Conservation (phyloP, 225 moss, liverwort and hornwort genomes). For the Pseudisothecium myosuroides region DNA sequence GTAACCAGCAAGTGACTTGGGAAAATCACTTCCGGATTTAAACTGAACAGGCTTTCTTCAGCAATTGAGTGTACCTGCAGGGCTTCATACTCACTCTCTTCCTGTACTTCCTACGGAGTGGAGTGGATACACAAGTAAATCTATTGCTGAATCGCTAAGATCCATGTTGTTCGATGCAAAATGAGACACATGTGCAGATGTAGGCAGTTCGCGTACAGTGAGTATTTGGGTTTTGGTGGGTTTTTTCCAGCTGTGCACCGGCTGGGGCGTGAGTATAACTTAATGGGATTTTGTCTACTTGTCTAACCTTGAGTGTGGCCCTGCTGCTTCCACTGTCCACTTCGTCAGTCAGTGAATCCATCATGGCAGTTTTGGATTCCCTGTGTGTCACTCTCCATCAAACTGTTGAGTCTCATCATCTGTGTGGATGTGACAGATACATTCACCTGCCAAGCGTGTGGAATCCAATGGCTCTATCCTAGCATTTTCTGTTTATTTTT, state of each 20-base stretch:
- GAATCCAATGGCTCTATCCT: slow-evolving; percentile 1
- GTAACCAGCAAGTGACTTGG: neutral
- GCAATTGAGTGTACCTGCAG: neutral
- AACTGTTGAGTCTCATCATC: slow-evolving; percentile 5
- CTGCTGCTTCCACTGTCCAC: neutral
- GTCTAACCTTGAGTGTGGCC: neutral
- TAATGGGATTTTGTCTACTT: neutral
- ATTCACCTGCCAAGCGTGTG: slow-evolving; percentile 2
- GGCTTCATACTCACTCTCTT: neutral
- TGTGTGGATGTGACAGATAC: neutral
- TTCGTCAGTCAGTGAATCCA: neutral
- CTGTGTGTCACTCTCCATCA: slow-evolving; percentile 2
- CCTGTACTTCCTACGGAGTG: neutral
- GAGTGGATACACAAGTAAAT: neutral
- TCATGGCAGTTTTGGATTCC: slow-evolving; percentile 15
- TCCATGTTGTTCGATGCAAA: neutral
- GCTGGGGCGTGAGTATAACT: neutral
- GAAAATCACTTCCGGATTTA: neutral
- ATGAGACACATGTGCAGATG: neutral
- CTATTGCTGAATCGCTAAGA: neutral
- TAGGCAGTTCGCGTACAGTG: neutral
- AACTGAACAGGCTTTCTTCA: neutral
- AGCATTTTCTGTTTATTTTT: neutral
- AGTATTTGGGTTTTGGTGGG: no score
- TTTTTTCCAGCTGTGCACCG: no score